Evolutionary conservation across 2,329 filamentous ascomycete genomes (phyloP), one percentile per base, ranked within the genome.

Genomic region (Ceratocystis variospora): DNA sequence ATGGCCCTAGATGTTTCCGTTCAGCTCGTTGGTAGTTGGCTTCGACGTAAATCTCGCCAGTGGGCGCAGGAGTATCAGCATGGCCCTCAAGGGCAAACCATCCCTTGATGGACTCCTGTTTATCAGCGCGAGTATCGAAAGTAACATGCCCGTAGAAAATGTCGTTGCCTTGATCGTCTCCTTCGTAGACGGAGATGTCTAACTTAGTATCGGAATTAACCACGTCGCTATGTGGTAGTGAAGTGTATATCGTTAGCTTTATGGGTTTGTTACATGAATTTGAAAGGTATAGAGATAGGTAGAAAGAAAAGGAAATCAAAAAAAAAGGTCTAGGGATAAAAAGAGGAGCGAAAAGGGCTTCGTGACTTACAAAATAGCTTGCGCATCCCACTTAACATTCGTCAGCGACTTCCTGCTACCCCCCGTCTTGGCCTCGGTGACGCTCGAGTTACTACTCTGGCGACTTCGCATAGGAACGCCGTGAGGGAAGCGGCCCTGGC

Each of bases 381-480:
- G 90, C 65, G 96, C 93, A 75, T 96, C 90, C 94, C 94, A 99
- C 72, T 90, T 90, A 0, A 94, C 93, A 74, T 89, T 89, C 6
- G 90, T 93, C 71, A 83, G 82, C 1, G 79, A 79, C 61, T 55
- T 64, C 37, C 66, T 45, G 48, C 44, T 37, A 22, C 66, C 37
- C 37, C 37, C 62, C 25, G 45, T 5, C 22, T 41, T 50, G 70
- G 77, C 80, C 70, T 81, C 81, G 44, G 96, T 89, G 70, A 87
- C 80, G 72, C 93, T 96, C 66, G 92, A 96, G 77, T 93, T 92
- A 78, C 93, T 97, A 77, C 93, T 97, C 74, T 97, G 94, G 66
- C 94, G 87, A 75, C 92, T 97, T 72, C 88, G 87, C 90, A 97
- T 96, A 1, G 94, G 94, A 70, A 99, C 97, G 41, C 91, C 90